Evolutionary conservation across 306 rosid genomes (phyloP).

Genomic region (Senna siamea): DNA sequence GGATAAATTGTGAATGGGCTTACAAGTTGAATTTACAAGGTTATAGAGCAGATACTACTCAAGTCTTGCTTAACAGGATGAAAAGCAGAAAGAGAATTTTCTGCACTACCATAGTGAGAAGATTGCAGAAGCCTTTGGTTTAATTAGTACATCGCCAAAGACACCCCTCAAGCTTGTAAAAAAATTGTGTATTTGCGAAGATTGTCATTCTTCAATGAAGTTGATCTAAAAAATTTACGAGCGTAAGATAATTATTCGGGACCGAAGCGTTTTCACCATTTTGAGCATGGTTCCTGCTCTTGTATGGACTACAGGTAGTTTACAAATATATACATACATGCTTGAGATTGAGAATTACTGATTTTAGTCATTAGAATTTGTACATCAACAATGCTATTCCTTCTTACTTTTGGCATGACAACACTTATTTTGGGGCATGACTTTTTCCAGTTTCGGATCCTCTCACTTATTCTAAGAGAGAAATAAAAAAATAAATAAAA

Average conservation of each 20-base stretch:
- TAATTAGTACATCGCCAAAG: conserved; percentile 61
- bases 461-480: too few species aligned
- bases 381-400: too few species aligned
- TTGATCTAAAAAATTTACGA: conserved; percentile 62
- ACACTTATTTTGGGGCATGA: too few species aligned
- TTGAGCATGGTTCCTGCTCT: conserved; percentile 73
- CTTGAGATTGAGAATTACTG: too few species aligned
- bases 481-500: too few species aligned
- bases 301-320: conserved; percentile 85
- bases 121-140: conserved; percentile 84
- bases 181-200: conserved; percentile 73
- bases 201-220: conserved; percentile 79
- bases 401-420: too few species aligned
- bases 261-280: conserved; percentile 86
- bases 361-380: too few species aligned
- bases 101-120: conserved; percentile 80
- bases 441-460: too few species aligned
- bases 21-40: conserved; percentile 55
- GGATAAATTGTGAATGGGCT: too few species aligned
- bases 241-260: conserved; percentile 62
- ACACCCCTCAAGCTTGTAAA: conserved; percentile 61
- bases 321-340: too few species aligned
- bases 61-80: conserved; percentile 70
- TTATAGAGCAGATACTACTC: conserved; percentile 58
- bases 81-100: conserved; percentile 54